Percentiles rank a stretch among this genome's conserved stretches.
Evolutionary conservation across 768 basidiomycete genomes (phyloP).

Genomic region (Auricularia auricula-judae): DNA sequence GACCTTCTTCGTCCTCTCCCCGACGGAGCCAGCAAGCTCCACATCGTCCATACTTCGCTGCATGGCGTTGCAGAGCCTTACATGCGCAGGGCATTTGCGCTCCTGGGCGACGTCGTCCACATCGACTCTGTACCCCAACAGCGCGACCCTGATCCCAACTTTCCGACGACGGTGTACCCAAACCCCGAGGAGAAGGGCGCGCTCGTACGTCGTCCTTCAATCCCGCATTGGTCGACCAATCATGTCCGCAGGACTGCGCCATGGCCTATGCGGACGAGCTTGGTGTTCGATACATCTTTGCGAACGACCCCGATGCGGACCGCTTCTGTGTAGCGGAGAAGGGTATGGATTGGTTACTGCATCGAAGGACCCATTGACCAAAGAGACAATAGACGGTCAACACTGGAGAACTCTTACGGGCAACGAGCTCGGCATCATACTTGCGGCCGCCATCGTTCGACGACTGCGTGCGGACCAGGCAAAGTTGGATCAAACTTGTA

Average conservation of each 20-base stretch:
- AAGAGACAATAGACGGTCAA: constrained; percentile 29
- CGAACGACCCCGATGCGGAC: constrained; percentile 86
- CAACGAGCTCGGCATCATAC: constrained; percentile 63
- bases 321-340: constrained; percentile 70
- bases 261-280: constrained; percentile 45
- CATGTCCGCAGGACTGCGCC: constrained; percentile 52
- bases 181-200: constrained; percentile 86
- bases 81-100: constrained; percentile 39
- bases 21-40: constrained; percentile 12
- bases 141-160: constrained; percentile 67
- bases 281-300: constrained; percentile 55
- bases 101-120: constrained; percentile 9
- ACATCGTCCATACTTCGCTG: constrained; percentile 77
- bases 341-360: constrained; percentile 10
- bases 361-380: constrained; percentile 3
- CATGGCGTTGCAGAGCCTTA: constrained; percentile 77
- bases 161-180: constrained; percentile 75
- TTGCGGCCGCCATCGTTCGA: constrained; percentile 32
- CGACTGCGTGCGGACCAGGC: background rate
- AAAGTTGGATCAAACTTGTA: constrained; percentile 51
- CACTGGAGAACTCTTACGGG: constrained; percentile 69
- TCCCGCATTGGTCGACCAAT: background rate
- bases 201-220: constrained; percentile 3
- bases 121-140: constrained; percentile 52
- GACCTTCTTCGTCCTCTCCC: background rate